Conservation (phyloP, 495 filamentous ascomycete genomes). For the Lepraria neglecta region DNA sequence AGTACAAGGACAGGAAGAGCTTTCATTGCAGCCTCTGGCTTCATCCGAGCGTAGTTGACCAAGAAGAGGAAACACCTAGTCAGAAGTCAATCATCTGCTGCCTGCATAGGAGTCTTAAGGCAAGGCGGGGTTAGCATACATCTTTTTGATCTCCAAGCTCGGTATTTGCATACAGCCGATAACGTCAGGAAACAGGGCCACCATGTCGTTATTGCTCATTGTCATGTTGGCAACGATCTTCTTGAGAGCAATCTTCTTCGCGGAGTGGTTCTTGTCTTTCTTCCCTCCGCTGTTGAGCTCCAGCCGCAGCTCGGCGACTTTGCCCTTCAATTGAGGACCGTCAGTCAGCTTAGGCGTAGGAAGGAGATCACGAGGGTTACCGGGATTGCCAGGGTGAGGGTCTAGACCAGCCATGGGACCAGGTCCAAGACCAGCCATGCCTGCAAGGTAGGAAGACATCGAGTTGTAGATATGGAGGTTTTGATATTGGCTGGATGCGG, state of each 20-base stretch:
- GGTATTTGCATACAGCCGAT: constrained; percentile 90
- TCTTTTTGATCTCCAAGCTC: constrained; percentile 98
- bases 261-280: constrained; percentile 95
- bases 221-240: constrained; percentile 99
- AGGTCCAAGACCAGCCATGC: not conserved
- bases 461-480: not conserved
- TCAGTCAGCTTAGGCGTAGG: constrained; percentile 26
- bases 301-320: constrained; percentile 92
- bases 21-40: constrained; percentile 89
- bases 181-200: constrained; percentile 91
- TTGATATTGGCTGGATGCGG: not conserved
- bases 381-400: constrained; percentile 23
- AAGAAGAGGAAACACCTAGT: constrained; percentile 92
- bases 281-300: constrained; percentile 91
- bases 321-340: constrained; percentile 63
- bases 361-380: constrained; percentile 25
- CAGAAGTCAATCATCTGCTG: constrained; percentile 29
- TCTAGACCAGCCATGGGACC: not conserved
- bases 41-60: constrained; percentile 93
- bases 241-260: constrained; percentile 98
- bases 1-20: constrained; percentile 80
- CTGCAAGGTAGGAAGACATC: not conserved
- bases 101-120: not conserved
- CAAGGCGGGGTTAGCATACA: constrained; percentile 50
- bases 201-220: constrained; percentile 99